These are phyloP conservation scores for Globisporangium paddicum DNA, from an alignment of 352 stramenopile species.

Conservation along the genomic window DNA sequence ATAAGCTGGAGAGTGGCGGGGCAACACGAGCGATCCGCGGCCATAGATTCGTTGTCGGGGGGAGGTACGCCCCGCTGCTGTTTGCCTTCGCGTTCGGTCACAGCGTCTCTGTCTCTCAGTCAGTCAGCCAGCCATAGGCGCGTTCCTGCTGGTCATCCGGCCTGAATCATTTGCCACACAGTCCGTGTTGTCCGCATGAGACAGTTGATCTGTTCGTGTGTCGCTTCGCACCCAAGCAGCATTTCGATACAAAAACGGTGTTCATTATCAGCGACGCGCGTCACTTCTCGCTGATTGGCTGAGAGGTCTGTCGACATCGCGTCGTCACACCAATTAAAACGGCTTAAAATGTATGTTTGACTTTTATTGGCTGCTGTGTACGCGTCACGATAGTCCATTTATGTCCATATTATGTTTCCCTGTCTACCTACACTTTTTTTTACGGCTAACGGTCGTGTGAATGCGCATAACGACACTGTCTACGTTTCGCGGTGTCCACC, in stretches of 20 bases:
- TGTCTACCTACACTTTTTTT: conserved; percentile 8
- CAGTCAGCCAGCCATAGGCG: conserved; percentile 3
- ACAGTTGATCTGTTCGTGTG: conserved; percentile 10
- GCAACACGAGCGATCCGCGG: background rate
- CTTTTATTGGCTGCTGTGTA: conserved; percentile 1
- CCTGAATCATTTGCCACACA: background rate
- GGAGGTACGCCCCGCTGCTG: background rate
- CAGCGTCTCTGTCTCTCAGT: conserved; percentile 2
- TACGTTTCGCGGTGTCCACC: conserved; percentile 7
- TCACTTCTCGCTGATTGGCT: conserved; percentile 8
- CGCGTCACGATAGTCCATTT: conserved; percentile 5
- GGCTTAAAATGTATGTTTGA: background rate
- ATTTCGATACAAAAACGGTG: too few relatives aligned
- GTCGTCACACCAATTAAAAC: conserved; percentile 13
- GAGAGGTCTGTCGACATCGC: background rate
- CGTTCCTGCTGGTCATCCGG: conserved; percentile 7
- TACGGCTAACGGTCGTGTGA: background rate
- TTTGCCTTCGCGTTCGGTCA: background rate
- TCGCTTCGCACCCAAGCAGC: conserved; percentile 11
- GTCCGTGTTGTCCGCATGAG: conserved; percentile 5
- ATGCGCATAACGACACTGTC: background rate
- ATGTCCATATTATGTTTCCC: too few relatives aligned
- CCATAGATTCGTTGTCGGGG: background rate
- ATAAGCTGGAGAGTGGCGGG: background rate
- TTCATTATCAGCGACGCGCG: conserved; percentile 2